Conservation (phyloP, 352 stramenopile species). For the Phytophthora tentaculata region DNA sequence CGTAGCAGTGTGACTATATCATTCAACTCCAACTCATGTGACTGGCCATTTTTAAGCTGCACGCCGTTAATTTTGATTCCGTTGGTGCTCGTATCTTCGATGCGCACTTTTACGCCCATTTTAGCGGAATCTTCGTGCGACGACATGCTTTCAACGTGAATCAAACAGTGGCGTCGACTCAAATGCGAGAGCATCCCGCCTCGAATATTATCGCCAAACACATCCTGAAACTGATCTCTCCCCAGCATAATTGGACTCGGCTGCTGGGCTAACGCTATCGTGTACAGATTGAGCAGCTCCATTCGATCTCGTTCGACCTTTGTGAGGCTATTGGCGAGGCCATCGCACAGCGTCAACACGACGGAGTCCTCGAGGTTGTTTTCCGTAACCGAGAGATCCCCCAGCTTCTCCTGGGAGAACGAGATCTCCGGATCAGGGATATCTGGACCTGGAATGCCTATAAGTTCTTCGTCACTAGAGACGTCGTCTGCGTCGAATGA, state of each 20-base stretch:
- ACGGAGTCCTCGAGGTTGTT: slow-evolving; percentile 37
- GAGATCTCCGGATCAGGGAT: slow-evolving; percentile 62
- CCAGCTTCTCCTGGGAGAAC: slow-evolving; percentile 69
- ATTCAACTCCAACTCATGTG: slow-evolving; percentile 50
- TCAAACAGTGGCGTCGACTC: slow-evolving; percentile 68
- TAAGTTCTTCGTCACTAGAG: slow-evolving; percentile 71
- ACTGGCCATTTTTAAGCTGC: slow-evolving; percentile 54
- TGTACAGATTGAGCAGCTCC: slow-evolving; percentile 55
- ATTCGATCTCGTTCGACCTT: slow-evolving; percentile 52
- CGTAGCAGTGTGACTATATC: slow-evolving; percentile 68
- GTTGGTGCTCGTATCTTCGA: slow-evolving; percentile 81
- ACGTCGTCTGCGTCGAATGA: slow-evolving; percentile 33
- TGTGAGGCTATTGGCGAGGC: slow-evolving; percentile 50
- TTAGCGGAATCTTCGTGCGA: slow-evolving; percentile 34
- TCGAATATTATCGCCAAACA: slow-evolving; percentile 76
- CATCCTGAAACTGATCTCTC: slow-evolving; percentile 65
- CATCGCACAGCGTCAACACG: slow-evolving; percentile 48
- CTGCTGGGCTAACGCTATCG: slow-evolving; percentile 43
- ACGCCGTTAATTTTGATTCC: slow-evolving; percentile 65
- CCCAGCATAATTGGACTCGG: slow-evolving; percentile 41
- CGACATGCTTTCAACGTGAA: slow-evolving; percentile 53
- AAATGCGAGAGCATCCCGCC: slow-evolving; percentile 59
- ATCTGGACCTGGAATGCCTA: slow-evolving; percentile 43
- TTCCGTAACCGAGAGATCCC: slow-evolving; percentile 71
- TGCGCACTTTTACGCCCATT: slow-evolving; percentile 46